Conservation (phyloP, 2,329 filamentous ascomycete species). For the Alternaria tenuissima region DNA sequence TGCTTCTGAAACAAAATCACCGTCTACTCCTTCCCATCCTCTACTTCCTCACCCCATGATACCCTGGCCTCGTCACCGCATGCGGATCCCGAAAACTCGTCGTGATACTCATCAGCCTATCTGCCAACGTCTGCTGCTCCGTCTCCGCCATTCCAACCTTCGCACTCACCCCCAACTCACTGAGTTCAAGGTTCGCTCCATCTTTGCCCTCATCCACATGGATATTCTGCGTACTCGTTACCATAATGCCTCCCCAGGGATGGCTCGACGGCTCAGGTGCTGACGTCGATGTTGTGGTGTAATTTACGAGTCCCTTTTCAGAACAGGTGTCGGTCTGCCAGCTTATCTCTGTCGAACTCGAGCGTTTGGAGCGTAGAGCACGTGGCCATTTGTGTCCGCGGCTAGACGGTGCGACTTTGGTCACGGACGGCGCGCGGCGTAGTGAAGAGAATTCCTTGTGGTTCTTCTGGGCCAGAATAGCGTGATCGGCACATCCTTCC, state of each 20-base stretch:
- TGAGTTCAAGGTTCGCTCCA: slow-evolving; percentile 37
- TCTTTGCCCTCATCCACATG: slow-evolving; percentile 39
- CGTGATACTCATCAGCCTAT: slow-evolving; percentile 45
- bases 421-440: slow-evolving; percentile 26
- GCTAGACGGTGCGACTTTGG: slow-evolving; percentile 7
- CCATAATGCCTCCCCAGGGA: slow-evolving; percentile 51
- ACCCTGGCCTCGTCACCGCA: slow-evolving; percentile 19
- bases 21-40: background rate
- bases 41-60: slow-evolving; percentile 20
- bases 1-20: background rate
- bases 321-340: slow-evolving; percentile 40
- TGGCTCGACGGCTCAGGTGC: slow-evolving; percentile 18
- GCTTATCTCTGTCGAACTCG: slow-evolving; percentile 18
- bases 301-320: slow-evolving; percentile 40
- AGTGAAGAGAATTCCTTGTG: slow-evolving; percentile 57
- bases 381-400: slow-evolving; percentile 26
- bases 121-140: slow-evolving; percentile 54
- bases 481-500: slow-evolving; percentile 56
- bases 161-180: slow-evolving; percentile 43
- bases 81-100: slow-evolving; percentile 40
- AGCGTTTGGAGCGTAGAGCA: slow-evolving; percentile 20
- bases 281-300: slow-evolving; percentile 3
- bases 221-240: slow-evolving; percentile 48
- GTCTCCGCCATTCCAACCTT: slow-evolving; percentile 45
- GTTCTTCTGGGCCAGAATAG: slow-evolving; percentile 54